Percentiles rank a stretch among this genome's conserved stretches.
These are phyloP conservation scores for Crucihimalaya himalaica DNA, from an alignment of 345 rosid species.

Conservation along the genomic window DNA sequence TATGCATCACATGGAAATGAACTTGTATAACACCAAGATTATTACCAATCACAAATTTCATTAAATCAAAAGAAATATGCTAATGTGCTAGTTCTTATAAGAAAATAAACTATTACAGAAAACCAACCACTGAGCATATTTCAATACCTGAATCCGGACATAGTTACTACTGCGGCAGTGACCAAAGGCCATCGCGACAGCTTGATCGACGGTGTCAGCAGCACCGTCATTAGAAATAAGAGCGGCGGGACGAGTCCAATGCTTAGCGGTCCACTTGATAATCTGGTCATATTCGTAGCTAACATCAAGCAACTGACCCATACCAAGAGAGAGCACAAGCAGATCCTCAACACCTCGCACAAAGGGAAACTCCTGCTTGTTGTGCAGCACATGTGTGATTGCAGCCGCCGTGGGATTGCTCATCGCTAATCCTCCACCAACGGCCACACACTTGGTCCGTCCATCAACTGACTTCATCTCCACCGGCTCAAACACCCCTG, in stretches of 20 bases:
- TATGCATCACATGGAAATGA: neutral
- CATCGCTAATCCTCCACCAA: conserved; percentile 88
- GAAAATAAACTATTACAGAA: too few relatives aligned
- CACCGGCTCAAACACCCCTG: conserved; percentile 72
- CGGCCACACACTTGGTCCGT: conserved; percentile 75
- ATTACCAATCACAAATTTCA: neutral
- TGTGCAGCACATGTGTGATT: conserved; percentile 92
- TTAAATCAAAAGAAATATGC: neutral
- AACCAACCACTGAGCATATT: neutral
- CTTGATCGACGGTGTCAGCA: conserved; percentile 90
- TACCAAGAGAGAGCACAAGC: conserved; percentile 76
- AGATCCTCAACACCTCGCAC: conserved; percentile 96
- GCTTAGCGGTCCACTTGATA: conserved; percentile 75
- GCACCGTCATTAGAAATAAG: conserved; percentile 82
- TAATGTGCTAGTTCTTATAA: too few relatives aligned
- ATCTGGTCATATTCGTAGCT: conserved; percentile 73
- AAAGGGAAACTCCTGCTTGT: conserved; percentile 96
- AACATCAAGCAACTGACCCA: conserved; percentile 76
- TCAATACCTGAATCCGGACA: conserved; percentile 82
- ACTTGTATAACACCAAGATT: neutral
- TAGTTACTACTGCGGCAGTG: conserved; percentile 75
- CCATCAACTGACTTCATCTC: conserved; percentile 71
- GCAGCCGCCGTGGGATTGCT: conserved; percentile 93
- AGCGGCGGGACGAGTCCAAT: conserved; percentile 89
- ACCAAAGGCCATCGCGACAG: conserved; percentile 93